These are phyloP conservation scores for Paecilomyces sp. DNA, from an alignment of 2,329 filamentous ascomycete species.

Conservation along the genomic window DNA sequence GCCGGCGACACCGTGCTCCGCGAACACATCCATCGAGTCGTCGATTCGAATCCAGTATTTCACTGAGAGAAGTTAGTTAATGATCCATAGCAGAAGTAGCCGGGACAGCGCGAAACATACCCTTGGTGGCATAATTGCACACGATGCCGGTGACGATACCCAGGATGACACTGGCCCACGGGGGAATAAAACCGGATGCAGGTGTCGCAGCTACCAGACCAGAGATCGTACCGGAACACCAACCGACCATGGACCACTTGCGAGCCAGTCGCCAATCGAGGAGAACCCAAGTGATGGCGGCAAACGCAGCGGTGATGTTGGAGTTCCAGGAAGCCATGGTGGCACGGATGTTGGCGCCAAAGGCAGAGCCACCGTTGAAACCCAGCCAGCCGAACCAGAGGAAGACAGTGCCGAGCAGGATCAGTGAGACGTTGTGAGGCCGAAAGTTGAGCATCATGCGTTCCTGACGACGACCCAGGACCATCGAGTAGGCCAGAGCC, in stretches of 20 bases:
- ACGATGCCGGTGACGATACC: constrained; percentile 58
- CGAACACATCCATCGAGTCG: constrained; percentile 85
- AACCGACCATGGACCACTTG: constrained; percentile 92
- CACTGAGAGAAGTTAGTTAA: constrained; percentile 34
- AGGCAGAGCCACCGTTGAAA: constrained; percentile 95
- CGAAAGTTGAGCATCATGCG: constrained; percentile 99
- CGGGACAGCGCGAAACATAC: constrained; percentile 46
- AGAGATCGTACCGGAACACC: constrained; percentile 84
- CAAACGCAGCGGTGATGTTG: constrained; percentile 87
- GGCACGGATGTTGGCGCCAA: constrained; percentile 88
- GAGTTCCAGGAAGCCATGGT: constrained; percentile 98
- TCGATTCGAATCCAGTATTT: constrained; percentile 74
- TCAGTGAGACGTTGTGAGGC: constrained; percentile 95
- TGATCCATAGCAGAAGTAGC: constrained; percentile 11
- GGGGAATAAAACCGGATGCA: constrained; percentile 69
- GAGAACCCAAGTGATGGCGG: constrained; percentile 84
- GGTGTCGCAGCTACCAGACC: constrained; percentile 84
- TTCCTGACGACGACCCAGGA: constrained; percentile 92
- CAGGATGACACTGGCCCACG: constrained; percentile 56
- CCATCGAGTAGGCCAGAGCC: constrained; percentile 89
- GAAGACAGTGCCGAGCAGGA: constrained; percentile 88
- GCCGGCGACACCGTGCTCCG: constrained; percentile 79
- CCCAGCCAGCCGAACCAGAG: constrained; percentile 99
- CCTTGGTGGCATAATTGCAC: constrained; percentile 82
- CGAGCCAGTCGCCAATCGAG: constrained; percentile 90